Evolutionary conservation across 306 rosid species (phyloP).

Genomic region (Prunus mume): DNA sequence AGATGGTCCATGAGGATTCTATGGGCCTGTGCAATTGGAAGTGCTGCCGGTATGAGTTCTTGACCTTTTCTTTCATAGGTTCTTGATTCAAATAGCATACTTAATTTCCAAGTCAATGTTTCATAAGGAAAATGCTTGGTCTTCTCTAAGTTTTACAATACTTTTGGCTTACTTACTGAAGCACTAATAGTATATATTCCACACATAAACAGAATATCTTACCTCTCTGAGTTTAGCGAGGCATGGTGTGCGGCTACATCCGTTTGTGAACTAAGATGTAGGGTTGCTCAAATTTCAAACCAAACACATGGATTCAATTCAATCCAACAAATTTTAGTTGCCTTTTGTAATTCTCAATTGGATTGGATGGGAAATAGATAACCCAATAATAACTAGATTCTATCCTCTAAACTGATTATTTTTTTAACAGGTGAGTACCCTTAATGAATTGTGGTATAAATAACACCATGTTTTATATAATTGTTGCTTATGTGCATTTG

Average conservation of each 20-base stretch:
- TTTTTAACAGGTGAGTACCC: neutral
- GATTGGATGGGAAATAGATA: neutral
- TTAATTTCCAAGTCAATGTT: neutral
- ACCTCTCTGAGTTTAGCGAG: neutral
- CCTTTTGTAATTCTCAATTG: neutral
- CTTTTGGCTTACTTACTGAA: neutral
- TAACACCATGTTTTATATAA: neutral
- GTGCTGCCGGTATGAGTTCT: constrained; percentile 30
- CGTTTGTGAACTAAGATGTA: neutral
- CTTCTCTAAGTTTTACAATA: neutral
- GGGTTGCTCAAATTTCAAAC: neutral
- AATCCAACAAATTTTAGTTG: neutral
- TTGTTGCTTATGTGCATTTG: too few species aligned
- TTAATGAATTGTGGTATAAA: neutral
- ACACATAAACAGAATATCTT: neutral
- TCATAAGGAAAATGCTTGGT: neutral
- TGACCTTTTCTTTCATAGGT: neutral
- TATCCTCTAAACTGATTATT: neutral
- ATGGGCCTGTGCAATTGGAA: constrained; percentile 45
- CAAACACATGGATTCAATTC: neutral
- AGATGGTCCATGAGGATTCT: constrained; percentile 53
- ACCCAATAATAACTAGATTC: neutral
- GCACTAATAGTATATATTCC: neutral
- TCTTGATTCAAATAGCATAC: neutral
- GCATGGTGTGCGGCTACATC: neutral